A percentile compares a stretch with the other conserved stretches of the same genome.
Evolutionary conservation across 345 rosid genomes (phyloP).

Genomic region (Eutrema heterophyllum): DNA sequence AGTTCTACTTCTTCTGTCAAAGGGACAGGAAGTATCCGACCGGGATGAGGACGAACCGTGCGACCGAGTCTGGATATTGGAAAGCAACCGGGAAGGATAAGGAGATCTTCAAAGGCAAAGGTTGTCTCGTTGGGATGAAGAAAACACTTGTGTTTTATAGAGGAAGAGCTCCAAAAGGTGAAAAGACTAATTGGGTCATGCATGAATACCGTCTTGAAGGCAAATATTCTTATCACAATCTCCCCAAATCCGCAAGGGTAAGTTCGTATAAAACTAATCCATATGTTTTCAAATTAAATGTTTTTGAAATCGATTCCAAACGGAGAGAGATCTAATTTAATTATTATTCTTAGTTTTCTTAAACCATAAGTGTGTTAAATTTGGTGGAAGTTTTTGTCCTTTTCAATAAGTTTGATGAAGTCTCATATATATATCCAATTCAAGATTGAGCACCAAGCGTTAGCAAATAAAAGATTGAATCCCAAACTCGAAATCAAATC

Average conservation of each 20-base stretch:
- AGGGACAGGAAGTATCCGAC: slow-evolving; percentile 93
- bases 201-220: slow-evolving; percentile 95
- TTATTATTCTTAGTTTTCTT: slow-evolving; percentile 17
- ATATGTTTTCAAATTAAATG: neutral
- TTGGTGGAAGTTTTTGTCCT: slow-evolving; percentile 11
- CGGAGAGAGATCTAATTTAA: neutral
- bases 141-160: slow-evolving; percentile 94
- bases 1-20: slow-evolving; percentile 91
- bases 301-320: neutral
- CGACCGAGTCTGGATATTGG: slow-evolving; percentile 93
- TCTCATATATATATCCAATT: slow-evolving; percentile 10
- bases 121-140: slow-evolving; percentile 89
- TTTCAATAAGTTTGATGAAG: slow-evolving; percentile 16
- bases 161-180: slow-evolving; percentile 97
- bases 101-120: slow-evolving; percentile 59
- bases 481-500: neutral
- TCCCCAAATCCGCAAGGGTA: slow-evolving; percentile 72
- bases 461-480: slow-evolving; percentile 2
- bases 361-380: slow-evolving; percentile 14
- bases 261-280: neutral
- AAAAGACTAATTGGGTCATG: slow-evolving; percentile 96
- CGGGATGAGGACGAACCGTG: slow-evolving; percentile 94
- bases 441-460: slow-evolving; percentile 7
- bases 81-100: slow-evolving; percentile 97
- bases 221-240: slow-evolving; percentile 70